A percentile compares a stretch with the other conserved stretches of the same genome.
Conservation (phyloP, 2,329 filamentous ascomycete species). For the Rhynchosporium agropyri region DNA sequence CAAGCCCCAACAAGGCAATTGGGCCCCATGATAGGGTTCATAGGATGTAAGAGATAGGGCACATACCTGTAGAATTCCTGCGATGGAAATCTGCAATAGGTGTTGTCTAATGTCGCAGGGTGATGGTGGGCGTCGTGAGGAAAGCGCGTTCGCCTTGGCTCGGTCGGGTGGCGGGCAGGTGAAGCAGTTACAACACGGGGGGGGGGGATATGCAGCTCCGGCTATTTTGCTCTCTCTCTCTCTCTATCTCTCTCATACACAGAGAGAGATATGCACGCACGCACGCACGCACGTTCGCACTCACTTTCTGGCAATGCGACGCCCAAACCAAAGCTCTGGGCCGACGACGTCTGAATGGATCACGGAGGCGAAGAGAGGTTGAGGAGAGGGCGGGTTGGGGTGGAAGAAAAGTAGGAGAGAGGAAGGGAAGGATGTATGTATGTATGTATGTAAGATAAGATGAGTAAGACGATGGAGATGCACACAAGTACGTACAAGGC, state of each 20-base stretch:
- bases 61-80: constrained; percentile 25
- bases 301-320: constrained; percentile 8
- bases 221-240: background rate
- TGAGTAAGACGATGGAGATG: constrained; percentile 12
- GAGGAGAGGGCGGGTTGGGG: background rate
- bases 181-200: constrained; percentile 6
- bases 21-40: constrained; percentile 16
- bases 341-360: constrained; percentile 8
- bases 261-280: constrained; percentile 9
- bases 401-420: constrained; percentile 1
- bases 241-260: background rate
- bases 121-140: constrained; percentile 16
- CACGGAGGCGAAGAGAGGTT: constrained; percentile 6
- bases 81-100: constrained; percentile 10
- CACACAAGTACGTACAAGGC: background rate
- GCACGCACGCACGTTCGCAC: background rate
- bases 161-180: background rate
- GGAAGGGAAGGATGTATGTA: background rate
- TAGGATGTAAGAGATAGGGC: constrained; percentile 18
- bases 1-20: constrained; percentile 12
- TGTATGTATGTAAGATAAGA: constrained; percentile 6
- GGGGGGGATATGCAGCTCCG: constrained; percentile 12
- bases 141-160: constrained; percentile 23
- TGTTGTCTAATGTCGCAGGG: constrained; percentile 3
- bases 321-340: constrained; percentile 8